phyloP scores from a whole-genome alignment of 2,329 filamentous ascomycete genomes.

The Scytalidium lignicola region DNA sequence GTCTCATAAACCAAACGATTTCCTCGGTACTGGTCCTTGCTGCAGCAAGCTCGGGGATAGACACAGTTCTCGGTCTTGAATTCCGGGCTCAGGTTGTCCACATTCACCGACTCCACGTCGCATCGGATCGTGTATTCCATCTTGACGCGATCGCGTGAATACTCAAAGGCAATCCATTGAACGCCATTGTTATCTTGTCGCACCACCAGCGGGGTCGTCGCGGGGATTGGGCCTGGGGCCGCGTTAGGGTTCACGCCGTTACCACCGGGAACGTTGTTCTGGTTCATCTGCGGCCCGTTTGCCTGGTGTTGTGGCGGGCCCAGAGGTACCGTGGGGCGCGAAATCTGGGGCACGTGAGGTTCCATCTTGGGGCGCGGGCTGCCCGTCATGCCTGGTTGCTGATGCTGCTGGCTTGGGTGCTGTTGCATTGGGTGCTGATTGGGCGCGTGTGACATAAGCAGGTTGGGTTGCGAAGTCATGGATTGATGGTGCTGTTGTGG shows the following conservation, averaged over 20 bases:
- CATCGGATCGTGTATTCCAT: slow-evolving; percentile 99
- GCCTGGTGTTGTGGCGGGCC: slow-evolving; percentile 36
- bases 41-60: slow-evolving; percentile 89
- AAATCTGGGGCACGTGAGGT: slow-evolving; percentile 56
- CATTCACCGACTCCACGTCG: slow-evolving; percentile 94
- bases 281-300: slow-evolving; percentile 39
- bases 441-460: slow-evolving; percentile 61
- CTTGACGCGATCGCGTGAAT: slow-evolving; percentile 93
- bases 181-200: slow-evolving; percentile 94
- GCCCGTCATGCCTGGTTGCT: slow-evolving; percentile 50
- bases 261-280: slow-evolving; percentile 33
- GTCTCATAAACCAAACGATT: slow-evolving; percentile 96
- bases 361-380: slow-evolving; percentile 62
- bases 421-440: slow-evolving; percentile 56
- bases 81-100: slow-evolving; percentile 75
- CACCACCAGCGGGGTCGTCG: slow-evolving; percentile 90
- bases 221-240: slow-evolving; percentile 91
- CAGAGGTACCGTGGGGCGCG: slow-evolving; percentile 49
- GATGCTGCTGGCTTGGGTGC: slow-evolving; percentile 47
- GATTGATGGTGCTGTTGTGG: slow-evolving; percentile 44
- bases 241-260: slow-evolving; percentile 79
- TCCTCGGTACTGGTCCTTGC: slow-evolving; percentile 92
- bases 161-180: slow-evolving; percentile 98
- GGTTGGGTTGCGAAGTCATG: slow-evolving; percentile 59
- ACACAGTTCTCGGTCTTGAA: slow-evolving; percentile 99